A percentile compares a stretch with the other conserved stretches of the same genome.
Evolutionary conservation across 1,284 basidiomycete species (phyloP).

Genomic region (Rhodotorula mucilaginosa): DNA sequence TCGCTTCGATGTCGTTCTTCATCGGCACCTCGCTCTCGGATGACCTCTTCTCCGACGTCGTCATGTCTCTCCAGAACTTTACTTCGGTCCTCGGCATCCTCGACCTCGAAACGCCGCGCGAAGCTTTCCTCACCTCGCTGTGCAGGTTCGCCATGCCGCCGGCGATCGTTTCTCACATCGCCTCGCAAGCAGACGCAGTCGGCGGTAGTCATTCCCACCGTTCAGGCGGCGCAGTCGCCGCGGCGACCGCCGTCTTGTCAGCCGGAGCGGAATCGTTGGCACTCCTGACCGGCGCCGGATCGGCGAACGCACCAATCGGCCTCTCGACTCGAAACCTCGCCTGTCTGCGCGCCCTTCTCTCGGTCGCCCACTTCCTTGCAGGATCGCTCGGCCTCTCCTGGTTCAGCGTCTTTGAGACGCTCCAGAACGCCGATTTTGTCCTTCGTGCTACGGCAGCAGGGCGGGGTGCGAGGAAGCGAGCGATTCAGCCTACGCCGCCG

Average conservation of each 20-base stretch:
- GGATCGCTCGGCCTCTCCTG: slow-evolving; percentile 81
- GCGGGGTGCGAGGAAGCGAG: slow-evolving; percentile 12
- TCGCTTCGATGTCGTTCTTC: slow-evolving; percentile 83
- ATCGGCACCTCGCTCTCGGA: slow-evolving; percentile 85
- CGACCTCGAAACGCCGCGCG: slow-evolving; percentile 77
- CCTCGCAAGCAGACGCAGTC: slow-evolving; percentile 53
- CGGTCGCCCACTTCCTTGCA: slow-evolving; percentile 75
- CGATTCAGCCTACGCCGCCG: background rate
- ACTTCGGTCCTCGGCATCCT: slow-evolving; percentile 88
- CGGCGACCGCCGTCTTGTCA: slow-evolving; percentile 46
- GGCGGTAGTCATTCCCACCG: background rate
- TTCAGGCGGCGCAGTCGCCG: slow-evolving; percentile 11
- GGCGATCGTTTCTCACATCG: slow-evolving; percentile 77
- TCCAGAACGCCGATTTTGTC: slow-evolving; percentile 91
- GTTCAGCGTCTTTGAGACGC: slow-evolving; percentile 82
- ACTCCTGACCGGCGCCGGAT: slow-evolving; percentile 7
- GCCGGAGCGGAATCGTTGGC: slow-evolving; percentile 71
- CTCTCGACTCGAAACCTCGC: slow-evolving; percentile 85
- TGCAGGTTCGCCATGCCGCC: slow-evolving; percentile 84
- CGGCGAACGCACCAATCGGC: slow-evolving; percentile 47
- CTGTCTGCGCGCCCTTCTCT: slow-evolving; percentile 78
- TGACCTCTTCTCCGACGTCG: slow-evolving; percentile 77
- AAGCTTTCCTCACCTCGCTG: slow-evolving; percentile 83
- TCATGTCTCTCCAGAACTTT: slow-evolving; percentile 76
- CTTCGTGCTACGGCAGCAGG: slow-evolving; percentile 51